These are phyloP conservation scores for Petasospora rhodanensis DNA, from an alignment of 1,139 yeast genomes.

Conservation along the genomic window DNA sequence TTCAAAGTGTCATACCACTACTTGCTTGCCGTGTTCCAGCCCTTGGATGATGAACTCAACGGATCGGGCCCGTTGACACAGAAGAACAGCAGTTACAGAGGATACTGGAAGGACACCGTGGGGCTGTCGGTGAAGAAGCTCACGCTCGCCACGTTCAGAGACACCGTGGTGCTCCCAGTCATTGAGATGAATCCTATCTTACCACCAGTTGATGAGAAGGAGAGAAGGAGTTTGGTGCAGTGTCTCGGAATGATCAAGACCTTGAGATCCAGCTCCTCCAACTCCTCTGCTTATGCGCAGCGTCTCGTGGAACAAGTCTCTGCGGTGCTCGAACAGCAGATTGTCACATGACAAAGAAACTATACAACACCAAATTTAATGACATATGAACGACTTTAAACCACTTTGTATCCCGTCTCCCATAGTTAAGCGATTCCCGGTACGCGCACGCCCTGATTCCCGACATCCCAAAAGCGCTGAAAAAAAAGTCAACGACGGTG, in stretches of 20 bases:
- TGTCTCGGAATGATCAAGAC: constrained; percentile 53
- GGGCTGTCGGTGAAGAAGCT: constrained; percentile 26
- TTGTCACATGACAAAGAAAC: no score
- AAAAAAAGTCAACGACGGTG: constrained; percentile 5
- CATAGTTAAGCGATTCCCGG: not conserved
- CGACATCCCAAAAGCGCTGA: no score
- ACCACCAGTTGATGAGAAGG: constrained; percentile 31
- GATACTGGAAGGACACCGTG: constrained; percentile 34
- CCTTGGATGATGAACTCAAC: constrained; percentile 49
- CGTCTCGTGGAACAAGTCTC: constrained; percentile 40
- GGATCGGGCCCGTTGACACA: constrained; percentile 30
- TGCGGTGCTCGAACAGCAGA: constrained; percentile 14
- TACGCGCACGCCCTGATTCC: not conserved
- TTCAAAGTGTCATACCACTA: constrained; percentile 50
- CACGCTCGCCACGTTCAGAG: constrained; percentile 42
- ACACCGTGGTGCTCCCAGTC: constrained; percentile 43
- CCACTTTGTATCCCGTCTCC: no score
- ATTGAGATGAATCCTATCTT: constrained; percentile 35
- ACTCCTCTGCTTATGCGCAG: constrained; percentile 51
- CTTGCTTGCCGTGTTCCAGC: constrained; percentile 54
- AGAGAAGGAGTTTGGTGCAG: constrained; percentile 40
- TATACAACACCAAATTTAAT: no score
- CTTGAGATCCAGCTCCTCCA: constrained; percentile 36
- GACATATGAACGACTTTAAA: no score
- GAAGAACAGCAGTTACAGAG: constrained; percentile 26